Evolutionary conservation across 805 yeast genomes (phyloP).

Genomic region (Yamadazyma sp.): DNA sequence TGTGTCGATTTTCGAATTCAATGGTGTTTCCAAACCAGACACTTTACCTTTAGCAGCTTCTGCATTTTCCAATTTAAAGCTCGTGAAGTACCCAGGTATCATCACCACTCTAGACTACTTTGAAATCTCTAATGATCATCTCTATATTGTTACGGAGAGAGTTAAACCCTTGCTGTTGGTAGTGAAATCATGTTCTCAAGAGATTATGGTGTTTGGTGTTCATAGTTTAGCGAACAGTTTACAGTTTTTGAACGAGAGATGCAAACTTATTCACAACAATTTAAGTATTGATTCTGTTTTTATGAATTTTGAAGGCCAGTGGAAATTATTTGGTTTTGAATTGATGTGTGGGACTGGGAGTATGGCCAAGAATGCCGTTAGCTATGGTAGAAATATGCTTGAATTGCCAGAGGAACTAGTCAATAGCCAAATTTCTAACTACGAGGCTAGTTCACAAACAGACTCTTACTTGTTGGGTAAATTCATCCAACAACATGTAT

Average conservation of each 20-base stretch:
- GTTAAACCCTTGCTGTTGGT: conserved; percentile 52
- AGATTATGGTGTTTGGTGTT: conserved; percentile 53
- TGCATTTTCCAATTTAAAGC: conserved; percentile 46
- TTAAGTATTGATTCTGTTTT: conserved; percentile 56
- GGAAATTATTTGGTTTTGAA: conserved; percentile 86
- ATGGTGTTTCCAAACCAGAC: conserved; percentile 38
- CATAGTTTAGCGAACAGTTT: conserved; percentile 55
- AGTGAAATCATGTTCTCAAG: conserved; percentile 23
- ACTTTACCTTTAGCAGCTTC: conserved; percentile 35
- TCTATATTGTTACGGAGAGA: conserved; percentile 68
- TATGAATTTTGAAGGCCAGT: conserved; percentile 69
- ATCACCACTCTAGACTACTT: conserved; percentile 60
- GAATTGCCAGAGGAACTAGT: conserved; percentile 50
- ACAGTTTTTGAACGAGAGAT: conserved; percentile 57
- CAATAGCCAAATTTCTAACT: conserved; percentile 44
- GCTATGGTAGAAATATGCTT: conserved; percentile 24
- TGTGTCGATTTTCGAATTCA: conserved; percentile 69
- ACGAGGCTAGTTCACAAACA: conserved; percentile 42
- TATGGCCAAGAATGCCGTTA: conserved; percentile 2
- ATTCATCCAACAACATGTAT: conserved; percentile 36
- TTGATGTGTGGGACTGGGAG: conserved; percentile 49
- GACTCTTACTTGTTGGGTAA: conserved; percentile 68
- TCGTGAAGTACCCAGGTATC: conserved; percentile 69
- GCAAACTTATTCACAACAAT: conserved; percentile 63
- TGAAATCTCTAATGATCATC: conserved; percentile 53